Percentiles rank a stretch among this genome's conserved stretches.
Conservation (phyloP, 768 basidiomycete species). For the Tulasnella calospora region DNA sequence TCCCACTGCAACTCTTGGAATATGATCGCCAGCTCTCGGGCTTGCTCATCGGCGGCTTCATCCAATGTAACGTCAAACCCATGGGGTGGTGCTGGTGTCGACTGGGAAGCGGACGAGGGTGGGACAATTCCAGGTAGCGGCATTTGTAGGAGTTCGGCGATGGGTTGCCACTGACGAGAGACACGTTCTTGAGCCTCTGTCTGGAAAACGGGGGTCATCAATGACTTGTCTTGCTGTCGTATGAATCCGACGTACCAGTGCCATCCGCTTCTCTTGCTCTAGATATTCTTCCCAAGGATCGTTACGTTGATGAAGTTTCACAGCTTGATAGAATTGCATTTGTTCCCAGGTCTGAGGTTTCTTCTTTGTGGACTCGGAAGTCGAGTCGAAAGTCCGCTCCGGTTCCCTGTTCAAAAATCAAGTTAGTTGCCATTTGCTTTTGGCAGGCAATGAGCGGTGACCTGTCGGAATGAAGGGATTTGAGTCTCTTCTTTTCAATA, state of each 20-base stretch:
- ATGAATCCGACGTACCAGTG: constrained; percentile 15
- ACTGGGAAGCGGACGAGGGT: not conserved
- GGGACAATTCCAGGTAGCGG: not conserved
- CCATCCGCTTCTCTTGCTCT: constrained; percentile 19
- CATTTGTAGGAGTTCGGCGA: constrained; percentile 13
- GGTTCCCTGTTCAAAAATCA: not conserved
- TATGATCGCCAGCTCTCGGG: constrained; percentile 8
- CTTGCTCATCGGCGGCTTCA: constrained; percentile 15
- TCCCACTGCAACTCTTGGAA: constrained; percentile 12
- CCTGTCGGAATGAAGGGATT: not conserved
- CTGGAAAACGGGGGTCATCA: not conserved
- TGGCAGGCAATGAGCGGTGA: not conserved
- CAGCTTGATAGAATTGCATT: constrained; percentile 24
- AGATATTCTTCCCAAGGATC: constrained; percentile 28
- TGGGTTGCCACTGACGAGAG: constrained; percentile 16
- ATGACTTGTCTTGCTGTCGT: not conserved
- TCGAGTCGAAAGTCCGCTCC: not conserved
- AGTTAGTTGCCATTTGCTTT: not conserved
- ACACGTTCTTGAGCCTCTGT: constrained; percentile 17
- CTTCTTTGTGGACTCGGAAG: not conserved
- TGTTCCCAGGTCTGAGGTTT: constrained; percentile 1
- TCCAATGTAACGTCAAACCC: not conserved
- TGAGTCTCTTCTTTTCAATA: not conserved
- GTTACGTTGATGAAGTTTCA: constrained; percentile 23
- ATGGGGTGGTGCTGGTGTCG: not conserved